Base-by-base conservation (phyloP, 2,329 filamentous ascomycete genomes). In the Talaromyces sp. region DNA sequence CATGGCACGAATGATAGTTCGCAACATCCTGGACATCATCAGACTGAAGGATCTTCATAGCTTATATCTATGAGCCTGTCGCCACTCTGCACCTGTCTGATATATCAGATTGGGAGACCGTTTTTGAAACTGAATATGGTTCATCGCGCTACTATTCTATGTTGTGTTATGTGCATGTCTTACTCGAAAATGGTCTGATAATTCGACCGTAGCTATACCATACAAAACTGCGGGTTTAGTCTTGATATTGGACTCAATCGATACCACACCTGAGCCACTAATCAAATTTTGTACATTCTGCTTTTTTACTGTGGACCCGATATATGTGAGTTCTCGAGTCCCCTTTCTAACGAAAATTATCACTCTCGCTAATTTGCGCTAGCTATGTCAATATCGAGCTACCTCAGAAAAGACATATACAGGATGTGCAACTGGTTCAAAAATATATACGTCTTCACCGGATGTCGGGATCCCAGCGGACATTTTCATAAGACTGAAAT, bases 391-490 rank as follows among this genome's bases (percentile, higher is more conserved):
- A 16, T 42, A 40, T 35, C 18, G 16, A 48, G 9, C 6, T 37
- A 35, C 16, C n/a, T n/a, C 2, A 28, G 4, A 56, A 23, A 18
- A 54, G 25, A 55, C 59, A 23, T 18, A 37, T 55, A 21, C 61
- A 48, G 68, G 33, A 83, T 83, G 81, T 83, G 81, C 77, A 78
- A 82, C 70, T 90, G 88, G 71, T 88, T 86, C 70, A 89, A 88
- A 70, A 90, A 90, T 76, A 91, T 88, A 74, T 91, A 90, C 76
- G 87, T 92, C 74, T 91, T 91, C 77, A 87, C 86, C 63, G 82
- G 84, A 48, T 92, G 89, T 71, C 76, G 82, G 62, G 87, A 91
- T 70, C 88, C 88, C 0, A 85, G 85, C 44, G 81, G 84, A 16
- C 89, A 92, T 74, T 91, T 90, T 75, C 88, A 89, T 73, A 82